phyloP scores from a whole-genome alignment of 345 rosid genomes.

The Cardamine resedifolia region DNA sequence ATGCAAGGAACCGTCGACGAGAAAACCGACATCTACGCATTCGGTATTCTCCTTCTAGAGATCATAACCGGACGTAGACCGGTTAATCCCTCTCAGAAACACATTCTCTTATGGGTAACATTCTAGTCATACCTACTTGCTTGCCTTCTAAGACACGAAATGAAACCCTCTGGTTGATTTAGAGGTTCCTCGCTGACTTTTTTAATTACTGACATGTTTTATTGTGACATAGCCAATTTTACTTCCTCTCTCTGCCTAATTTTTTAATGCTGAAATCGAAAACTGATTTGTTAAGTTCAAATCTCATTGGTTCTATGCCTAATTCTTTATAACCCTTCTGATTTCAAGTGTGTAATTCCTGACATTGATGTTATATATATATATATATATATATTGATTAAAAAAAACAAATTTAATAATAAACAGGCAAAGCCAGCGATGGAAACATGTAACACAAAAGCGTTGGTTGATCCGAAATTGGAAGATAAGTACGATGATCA shows the following conservation, averaged over 20 bases:
- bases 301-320: no score
- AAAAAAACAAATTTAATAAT: not conserved
- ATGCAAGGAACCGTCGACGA: slow-evolving; percentile 95
- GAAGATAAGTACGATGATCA: slow-evolving; percentile 57
- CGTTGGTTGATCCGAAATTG: slow-evolving; percentile 66
- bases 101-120: slow-evolving; percentile 81
- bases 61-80: slow-evolving; percentile 78
- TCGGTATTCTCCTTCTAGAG: slow-evolving; percentile 85
- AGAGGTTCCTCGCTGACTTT: not conserved
- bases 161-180: not conserved
- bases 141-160: slow-evolving; percentile 3
- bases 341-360: not conserved
- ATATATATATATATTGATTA: no score
- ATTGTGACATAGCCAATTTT: not conserved
- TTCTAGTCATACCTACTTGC: not conserved
- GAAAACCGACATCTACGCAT: slow-evolving; percentile 88
- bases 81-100: slow-evolving; percentile 70
- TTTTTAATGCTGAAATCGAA: not conserved
- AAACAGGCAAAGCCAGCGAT: slow-evolving; percentile 77
- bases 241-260: not conserved
- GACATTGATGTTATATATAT: not conserved
- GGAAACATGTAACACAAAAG: slow-evolving; percentile 64
- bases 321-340: not conserved
- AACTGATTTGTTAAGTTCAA: not conserved
- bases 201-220: not conserved